Conservation (phyloP, 805 yeast species). For the Candida insectalens region DNA sequence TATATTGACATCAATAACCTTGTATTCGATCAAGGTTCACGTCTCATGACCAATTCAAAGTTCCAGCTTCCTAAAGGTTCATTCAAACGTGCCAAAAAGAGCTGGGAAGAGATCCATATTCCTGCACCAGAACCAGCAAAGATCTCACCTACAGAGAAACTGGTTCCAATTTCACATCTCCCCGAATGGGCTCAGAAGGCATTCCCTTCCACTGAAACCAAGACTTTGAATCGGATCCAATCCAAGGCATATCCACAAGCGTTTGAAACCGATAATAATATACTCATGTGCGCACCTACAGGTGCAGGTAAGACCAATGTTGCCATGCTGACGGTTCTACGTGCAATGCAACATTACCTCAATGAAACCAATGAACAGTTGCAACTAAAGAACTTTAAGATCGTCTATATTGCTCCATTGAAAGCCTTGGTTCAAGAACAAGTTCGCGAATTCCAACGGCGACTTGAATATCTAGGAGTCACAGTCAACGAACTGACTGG, state of each 20-base stretch:
- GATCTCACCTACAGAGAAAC: constrained; percentile 23
- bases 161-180: constrained; percentile 49
- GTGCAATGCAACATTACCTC: constrained; percentile 47
- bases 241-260: constrained; percentile 77
- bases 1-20: constrained; percentile 55
- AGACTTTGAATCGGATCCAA: constrained; percentile 71
- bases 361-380: constrained; percentile 36
- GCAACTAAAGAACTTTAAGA: constrained; percentile 48
- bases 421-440: constrained; percentile 96
- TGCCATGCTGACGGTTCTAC: constrained; percentile 75
- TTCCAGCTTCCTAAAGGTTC: constrained; percentile 79
- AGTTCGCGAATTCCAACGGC: constrained; percentile 71
- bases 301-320: constrained; percentile 99
- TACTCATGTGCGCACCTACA: constrained; percentile 91
- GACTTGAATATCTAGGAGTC: constrained; percentile 55
- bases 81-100: constrained; percentile 57
- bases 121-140: constrained; percentile 62
- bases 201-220: constrained; percentile 59
- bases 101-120: constrained; percentile 84
- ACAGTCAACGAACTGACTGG: constrained; percentile 85
- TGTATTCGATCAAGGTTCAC: constrained; percentile 65
- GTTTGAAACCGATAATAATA: constrained; percentile 56
- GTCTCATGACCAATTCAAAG: constrained; percentile 53
- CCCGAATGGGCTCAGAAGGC: constrained; percentile 80
- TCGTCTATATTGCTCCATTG: constrained; percentile 85